Percentiles rank a stretch among this genome's conserved stretches.
phyloP scores from a whole-genome alignment of 768 basidiomycete species.

The Naematelia encephala region DNA sequence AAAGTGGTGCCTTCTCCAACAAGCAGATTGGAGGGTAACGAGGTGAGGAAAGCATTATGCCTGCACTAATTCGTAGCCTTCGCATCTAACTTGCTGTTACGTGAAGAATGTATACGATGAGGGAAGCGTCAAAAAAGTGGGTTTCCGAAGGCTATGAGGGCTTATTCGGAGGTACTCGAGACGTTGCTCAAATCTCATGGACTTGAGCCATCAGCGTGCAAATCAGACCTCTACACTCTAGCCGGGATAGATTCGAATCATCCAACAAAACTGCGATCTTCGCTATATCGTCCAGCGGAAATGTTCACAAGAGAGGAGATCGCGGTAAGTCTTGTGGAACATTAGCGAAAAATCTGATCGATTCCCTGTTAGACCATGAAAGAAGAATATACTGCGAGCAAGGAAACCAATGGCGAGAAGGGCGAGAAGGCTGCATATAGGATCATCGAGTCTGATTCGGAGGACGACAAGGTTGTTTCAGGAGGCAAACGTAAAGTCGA shows the following conservation, averaged over 20 bases:
- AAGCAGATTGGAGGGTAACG: neutral
- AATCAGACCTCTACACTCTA: slow-evolving; percentile 34
- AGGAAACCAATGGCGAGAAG: neutral
- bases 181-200: slow-evolving; percentile 26
- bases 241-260: slow-evolving; percentile 34
- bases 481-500: slow-evolving; percentile 8
- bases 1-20: slow-evolving; percentile 22
- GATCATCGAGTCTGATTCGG: slow-evolving; percentile 15
- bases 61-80: slow-evolving; percentile 6
- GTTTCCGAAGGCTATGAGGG: neutral
- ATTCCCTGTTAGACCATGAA: slow-evolving; percentile 6
- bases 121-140: slow-evolving; percentile 13
- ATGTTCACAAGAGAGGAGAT: slow-evolving; percentile 14
- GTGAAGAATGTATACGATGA: slow-evolving; percentile 21
- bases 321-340: slow-evolving; percentile 15
- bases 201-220: slow-evolving; percentile 19
- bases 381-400: slow-evolving; percentile 4
- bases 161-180: slow-evolving; percentile 17
- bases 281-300: slow-evolving; percentile 27
- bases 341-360: no score
- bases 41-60: slow-evolving; percentile 1
- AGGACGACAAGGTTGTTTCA: slow-evolving; percentile 10
- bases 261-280: slow-evolving; percentile 22
- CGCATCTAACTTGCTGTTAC: slow-evolving; percentile 28
- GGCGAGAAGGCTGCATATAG: slow-evolving; percentile 1